Percentiles rank a stretch among this genome's conserved stretches.
phyloP scores from a whole-genome alignment of 2,329 filamentous ascomycete species.

The Orbilia brochopaga region DNA sequence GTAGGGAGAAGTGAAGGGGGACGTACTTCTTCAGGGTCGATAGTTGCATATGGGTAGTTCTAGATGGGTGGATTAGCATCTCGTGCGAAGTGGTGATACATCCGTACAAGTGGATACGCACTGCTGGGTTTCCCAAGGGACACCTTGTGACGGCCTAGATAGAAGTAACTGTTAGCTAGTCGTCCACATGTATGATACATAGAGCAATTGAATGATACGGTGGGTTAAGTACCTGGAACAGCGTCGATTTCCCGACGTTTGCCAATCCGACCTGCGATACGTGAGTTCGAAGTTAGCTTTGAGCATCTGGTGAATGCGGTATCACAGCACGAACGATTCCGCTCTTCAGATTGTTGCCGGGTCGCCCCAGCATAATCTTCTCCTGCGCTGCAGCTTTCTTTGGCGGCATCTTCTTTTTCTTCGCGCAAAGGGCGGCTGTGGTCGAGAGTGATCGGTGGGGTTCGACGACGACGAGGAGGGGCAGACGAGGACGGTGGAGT shows the following conservation, averaged over 20 bases:
- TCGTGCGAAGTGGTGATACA: constrained; percentile 38
- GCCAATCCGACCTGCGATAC: constrained; percentile 83
- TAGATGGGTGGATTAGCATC: constrained; percentile 56
- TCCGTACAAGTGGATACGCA: constrained; percentile 62
- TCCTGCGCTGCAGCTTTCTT: constrained; percentile 92
- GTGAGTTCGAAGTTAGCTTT: constrained; percentile 54
- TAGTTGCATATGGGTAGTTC: constrained; percentile 99
- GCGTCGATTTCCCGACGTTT: constrained; percentile 98
- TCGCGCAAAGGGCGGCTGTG: constrained; percentile 59
- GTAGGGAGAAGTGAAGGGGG: neutral
- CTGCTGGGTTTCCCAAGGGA: constrained; percentile 93
- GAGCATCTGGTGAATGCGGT: constrained; percentile 15
- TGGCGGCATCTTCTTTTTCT: constrained; percentile 82
- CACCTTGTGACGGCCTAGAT: constrained; percentile 86
- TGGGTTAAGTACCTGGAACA: constrained; percentile 73
- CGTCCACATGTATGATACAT: neutral
- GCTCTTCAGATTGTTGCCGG: constrained; percentile 98
- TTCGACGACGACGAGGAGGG: constrained; percentile 43
- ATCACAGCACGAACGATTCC: constrained; percentile 93
- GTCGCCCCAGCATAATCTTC: constrained; percentile 93
- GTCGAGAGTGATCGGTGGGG: constrained; percentile 46
- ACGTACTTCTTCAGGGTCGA: constrained; percentile 84
- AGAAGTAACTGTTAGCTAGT: constrained; percentile 1
- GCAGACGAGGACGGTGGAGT: constrained; percentile 57
- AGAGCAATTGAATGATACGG: neutral